These are phyloP conservation scores for Arthrobotrys megalospora DNA, from an alignment of 2,329 filamentous ascomycete species.

Conservation along the genomic window DNA sequence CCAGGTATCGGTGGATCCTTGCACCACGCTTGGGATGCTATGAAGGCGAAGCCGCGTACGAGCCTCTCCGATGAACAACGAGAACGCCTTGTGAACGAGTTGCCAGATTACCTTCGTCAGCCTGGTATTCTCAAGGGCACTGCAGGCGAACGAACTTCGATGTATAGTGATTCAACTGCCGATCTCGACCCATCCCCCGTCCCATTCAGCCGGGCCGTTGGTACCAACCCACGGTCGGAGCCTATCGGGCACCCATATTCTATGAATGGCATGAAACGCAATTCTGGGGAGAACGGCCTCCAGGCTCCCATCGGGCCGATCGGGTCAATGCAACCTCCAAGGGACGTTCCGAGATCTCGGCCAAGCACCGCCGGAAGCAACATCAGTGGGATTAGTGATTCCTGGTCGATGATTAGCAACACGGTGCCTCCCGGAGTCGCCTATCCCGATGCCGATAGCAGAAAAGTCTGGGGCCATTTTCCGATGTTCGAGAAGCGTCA, in stretches of 20 bases:
- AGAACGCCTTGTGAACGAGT: conserved; percentile 52
- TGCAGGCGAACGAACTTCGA: conserved; percentile 52
- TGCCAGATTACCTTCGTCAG: conserved; percentile 55
- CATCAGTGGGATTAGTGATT: conserved; percentile 58
- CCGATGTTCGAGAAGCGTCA: conserved; percentile 58
- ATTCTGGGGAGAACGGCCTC: conserved; percentile 52
- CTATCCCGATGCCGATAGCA: conserved; percentile 52
- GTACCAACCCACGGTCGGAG: conserved; percentile 53
- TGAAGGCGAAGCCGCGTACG: conserved; percentile 84
- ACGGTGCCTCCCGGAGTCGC: conserved; percentile 52
- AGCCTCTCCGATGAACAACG: conserved; percentile 75
- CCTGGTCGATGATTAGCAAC: conserved; percentile 60
- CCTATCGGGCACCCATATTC: conserved; percentile 55
- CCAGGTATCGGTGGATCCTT: conserved; percentile 84
- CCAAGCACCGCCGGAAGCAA: conserved; percentile 58
- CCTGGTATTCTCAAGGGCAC: conserved; percentile 46
- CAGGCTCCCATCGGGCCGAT: conserved; percentile 45
- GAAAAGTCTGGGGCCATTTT: conserved; percentile 57
- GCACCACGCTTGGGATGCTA: conserved; percentile 94
- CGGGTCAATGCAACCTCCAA: conserved; percentile 48
- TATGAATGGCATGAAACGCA: conserved; percentile 53
- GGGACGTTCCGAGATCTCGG: conserved; percentile 53
- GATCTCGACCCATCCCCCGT: conserved; percentile 54
- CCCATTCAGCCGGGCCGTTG: conserved; percentile 55
- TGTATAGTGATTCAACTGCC: conserved; percentile 52